Evolutionary conservation across 345 rosid genomes (phyloP).

Genomic region (Melaleuca quinquenervia): DNA sequence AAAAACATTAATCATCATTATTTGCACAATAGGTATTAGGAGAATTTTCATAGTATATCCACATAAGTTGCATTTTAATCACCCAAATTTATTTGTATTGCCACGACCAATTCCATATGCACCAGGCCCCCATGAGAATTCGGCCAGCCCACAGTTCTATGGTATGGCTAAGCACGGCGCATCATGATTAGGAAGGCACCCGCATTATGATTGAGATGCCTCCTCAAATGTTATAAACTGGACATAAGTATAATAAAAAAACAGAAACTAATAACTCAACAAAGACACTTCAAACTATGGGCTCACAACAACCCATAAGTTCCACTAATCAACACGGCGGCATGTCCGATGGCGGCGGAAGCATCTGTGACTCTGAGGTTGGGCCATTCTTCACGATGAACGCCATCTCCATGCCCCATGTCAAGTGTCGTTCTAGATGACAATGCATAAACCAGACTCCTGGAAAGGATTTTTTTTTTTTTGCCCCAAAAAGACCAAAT

Average conservation of each 20-base stretch:
- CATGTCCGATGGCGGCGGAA: constrained; percentile 26
- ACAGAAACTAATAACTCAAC: not conserved
- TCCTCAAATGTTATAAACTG: not conserved
- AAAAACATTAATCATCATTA: no score
- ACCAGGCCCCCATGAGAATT: no score
- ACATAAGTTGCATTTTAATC: no score
- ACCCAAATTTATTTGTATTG: no score
- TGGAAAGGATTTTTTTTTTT: not conserved
- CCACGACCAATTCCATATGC: no score
- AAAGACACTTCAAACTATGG: not conserved
- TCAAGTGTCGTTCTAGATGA: constrained; percentile 25
- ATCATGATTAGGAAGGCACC: not conserved
- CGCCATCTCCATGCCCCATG: constrained; percentile 33
- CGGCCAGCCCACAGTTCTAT: no score
- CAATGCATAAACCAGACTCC: constrained; percentile 42
- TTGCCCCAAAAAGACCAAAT: not conserved
- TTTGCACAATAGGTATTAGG: no score
- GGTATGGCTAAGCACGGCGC: not conserved
- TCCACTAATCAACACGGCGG: constrained; percentile 13
- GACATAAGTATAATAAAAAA: not conserved
- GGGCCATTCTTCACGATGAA: constrained; percentile 23
- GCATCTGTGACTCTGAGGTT: constrained; percentile 1
- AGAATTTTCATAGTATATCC: no score
- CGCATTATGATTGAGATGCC: not conserved
- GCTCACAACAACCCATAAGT: not conserved